Base-by-base conservation (phyloP, 1,284 basidiomycete species). In the Heterobasidion occidentale region DNA sequence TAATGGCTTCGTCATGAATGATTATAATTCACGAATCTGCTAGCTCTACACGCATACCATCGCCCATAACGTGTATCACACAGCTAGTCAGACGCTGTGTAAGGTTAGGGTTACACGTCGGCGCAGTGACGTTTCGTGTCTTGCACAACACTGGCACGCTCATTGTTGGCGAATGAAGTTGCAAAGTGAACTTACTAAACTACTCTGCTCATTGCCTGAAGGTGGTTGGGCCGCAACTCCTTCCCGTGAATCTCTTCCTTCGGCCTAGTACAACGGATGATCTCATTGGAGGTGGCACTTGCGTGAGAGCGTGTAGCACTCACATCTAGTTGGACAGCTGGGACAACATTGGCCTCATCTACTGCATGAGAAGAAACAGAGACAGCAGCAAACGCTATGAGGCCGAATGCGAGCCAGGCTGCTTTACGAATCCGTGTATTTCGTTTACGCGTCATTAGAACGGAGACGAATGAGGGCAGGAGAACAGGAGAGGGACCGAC, bases 401-500 rank as follows among this genome's bases (percentile, higher is more conserved):
- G 70, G 51, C 76, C 79, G 66, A 81, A 80, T 48, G 79, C 78
- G 45, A 84, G 67, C 80, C 81, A 84, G 45, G 74, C 81, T 56
- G 80, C 82, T 61, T 89, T 91, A 51, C 58, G 56, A 45, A 53
- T 46, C 20, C 36, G 19, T 34, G 45, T 52, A 52, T 58, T 50
- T 33, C 51, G 53, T 44, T 53, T 58, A 34, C 36, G 38, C 27
- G 48, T 54, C 60, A 61, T 61, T n/a, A 38, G 17, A 44, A 44
- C 46, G 15, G 11, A 33, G 5, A 48, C 15, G 38, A 42, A 42
- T 42, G n/a, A 6, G 5, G n/a, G n/a, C 11, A 42, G 38, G 38
- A n/a, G 38, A 42, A 5, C 38, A 42, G 38, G 38, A 27, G 27
- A 27, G 27, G 27, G 27, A 27, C 27, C 27, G 27, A 27, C 27